These are phyloP conservation scores for Fusarium nematophilum DNA, from an alignment of 2,329 filamentous ascomycete genomes.

Conservation along the genomic window DNA sequence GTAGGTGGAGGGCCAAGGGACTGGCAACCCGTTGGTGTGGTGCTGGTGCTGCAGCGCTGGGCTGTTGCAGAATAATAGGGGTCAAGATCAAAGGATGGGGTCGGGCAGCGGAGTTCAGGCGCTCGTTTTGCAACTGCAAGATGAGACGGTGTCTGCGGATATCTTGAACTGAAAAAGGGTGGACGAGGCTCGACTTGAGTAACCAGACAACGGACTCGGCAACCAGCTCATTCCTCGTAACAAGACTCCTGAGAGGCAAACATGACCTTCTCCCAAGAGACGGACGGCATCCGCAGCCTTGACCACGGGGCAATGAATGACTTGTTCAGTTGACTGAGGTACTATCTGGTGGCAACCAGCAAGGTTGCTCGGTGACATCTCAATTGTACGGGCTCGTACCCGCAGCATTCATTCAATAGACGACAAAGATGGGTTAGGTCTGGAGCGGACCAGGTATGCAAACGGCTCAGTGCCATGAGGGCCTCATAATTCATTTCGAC, in stretches of 20 bases:
- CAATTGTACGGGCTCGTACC: constrained; percentile 1
- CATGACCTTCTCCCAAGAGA: constrained; percentile 10
- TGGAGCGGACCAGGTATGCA: constrained; percentile 22
- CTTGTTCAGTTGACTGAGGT: not conserved
- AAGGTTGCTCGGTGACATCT: constrained; percentile 34
- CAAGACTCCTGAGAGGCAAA: not conserved
- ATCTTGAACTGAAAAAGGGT: not conserved
- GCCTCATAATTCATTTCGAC: too few relatives aligned
- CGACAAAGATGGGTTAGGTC: constrained; percentile 10
- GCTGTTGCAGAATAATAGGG: constrained; percentile 44
- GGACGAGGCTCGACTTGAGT: not conserved
- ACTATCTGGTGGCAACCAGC: constrained; percentile 2
- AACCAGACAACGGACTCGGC: not conserved
- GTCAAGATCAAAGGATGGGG: constrained; percentile 25
- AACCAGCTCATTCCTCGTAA: constrained; percentile 1
- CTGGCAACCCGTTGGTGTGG: constrained; percentile 21
- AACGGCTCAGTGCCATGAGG: constrained; percentile 8
- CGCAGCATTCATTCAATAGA: constrained; percentile 17
- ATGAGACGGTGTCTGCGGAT: not conserved
- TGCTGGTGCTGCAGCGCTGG: constrained; percentile 29
- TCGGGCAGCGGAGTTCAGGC: not conserved
- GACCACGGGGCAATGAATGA: not conserved
- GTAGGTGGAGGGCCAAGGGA: constrained; percentile 29
- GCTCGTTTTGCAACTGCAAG: not conserved
- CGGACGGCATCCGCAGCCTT: too few relatives aligned